Evolutionary conservation across 2,329 filamentous ascomycete genomes (phyloP).

Genomic region (Penicillium hesseltinei): DNA sequence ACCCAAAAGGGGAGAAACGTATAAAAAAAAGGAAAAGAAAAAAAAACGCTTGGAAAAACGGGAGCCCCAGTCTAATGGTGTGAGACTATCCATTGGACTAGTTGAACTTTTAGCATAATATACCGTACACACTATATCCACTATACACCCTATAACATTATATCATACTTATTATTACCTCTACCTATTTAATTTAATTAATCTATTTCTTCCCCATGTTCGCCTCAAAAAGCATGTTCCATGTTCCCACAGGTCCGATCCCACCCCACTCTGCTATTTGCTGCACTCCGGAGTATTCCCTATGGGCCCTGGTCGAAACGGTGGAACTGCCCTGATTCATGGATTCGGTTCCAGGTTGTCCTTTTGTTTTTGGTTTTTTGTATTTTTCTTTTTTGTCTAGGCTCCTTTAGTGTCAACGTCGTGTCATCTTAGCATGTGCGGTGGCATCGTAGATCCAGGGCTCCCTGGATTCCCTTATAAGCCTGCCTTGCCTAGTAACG

Average conservation of each 20-base stretch:
- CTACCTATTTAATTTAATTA: not conserved
- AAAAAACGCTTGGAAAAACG: not conserved
- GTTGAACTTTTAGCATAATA: not conserved
- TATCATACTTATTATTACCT: not conserved
- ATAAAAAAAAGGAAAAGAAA: not conserved
- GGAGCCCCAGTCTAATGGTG: not conserved
- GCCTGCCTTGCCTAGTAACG: conserved; percentile 9
- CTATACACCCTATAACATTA: not conserved
- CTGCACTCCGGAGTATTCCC: conserved; percentile 25
- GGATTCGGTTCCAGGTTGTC: conserved; percentile 13
- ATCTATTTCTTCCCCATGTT: conserved; percentile 22
- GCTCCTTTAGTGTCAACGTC: conserved; percentile 39
- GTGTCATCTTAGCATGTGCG: conserved; percentile 39
- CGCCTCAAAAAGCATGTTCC: conserved; percentile 23
- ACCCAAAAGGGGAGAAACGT: not conserved
- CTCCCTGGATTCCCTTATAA: conserved; percentile 30
- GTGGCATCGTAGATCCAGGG: conserved; percentile 37
- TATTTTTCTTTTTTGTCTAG: conserved; percentile 21
- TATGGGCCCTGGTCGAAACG: conserved; percentile 19
- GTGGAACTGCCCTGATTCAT: conserved; percentile 25
- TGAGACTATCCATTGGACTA: conserved; percentile 1
- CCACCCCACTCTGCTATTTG: conserved; percentile 9
- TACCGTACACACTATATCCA: not conserved
- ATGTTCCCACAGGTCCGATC: conserved; percentile 21
- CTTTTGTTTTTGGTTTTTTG: conserved; percentile 3